phyloP scores from a whole-genome alignment of 164 flowering plant species.

The Annona cherimola region DNA sequence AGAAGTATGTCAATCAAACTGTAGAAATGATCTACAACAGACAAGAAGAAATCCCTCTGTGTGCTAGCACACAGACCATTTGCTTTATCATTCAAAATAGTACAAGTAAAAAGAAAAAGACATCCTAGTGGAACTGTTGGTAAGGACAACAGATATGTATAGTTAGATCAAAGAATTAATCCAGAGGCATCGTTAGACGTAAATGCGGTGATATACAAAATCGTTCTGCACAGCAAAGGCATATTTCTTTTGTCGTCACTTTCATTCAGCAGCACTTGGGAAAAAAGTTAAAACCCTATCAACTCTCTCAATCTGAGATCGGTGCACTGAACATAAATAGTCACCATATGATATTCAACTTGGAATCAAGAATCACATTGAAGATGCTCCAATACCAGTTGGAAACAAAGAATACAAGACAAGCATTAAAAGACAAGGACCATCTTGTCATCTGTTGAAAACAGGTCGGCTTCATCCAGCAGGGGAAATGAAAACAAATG shows the following conservation, averaged over 20 bases:
- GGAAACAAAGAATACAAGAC: slow-evolving; percentile 9
- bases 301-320: neutral
- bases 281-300: neutral
- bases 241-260: neutral
- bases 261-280: neutral
- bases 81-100: no score
- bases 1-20: no score
- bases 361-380: slow-evolving; percentile 2
- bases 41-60: no score
- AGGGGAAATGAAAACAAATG: slow-evolving; percentile 3
- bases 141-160: neutral
- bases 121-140: neutral
- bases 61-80: no score
- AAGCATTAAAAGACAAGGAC: slow-evolving; percentile 8
- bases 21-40: no score
- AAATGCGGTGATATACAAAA: neutral
- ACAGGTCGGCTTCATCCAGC: slow-evolving; percentile 14
- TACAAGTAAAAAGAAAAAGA: no score
- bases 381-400: slow-evolving; percentile 1
- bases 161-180: neutral
- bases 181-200: neutral
- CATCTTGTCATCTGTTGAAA: slow-evolving; percentile 16
- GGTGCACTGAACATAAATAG: neutral
- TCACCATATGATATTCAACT: slow-evolving; percentile 2
- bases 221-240: neutral